Conservation (phyloP, 2,329 filamentous ascomycete species). For the Phialophora expanda region DNA sequence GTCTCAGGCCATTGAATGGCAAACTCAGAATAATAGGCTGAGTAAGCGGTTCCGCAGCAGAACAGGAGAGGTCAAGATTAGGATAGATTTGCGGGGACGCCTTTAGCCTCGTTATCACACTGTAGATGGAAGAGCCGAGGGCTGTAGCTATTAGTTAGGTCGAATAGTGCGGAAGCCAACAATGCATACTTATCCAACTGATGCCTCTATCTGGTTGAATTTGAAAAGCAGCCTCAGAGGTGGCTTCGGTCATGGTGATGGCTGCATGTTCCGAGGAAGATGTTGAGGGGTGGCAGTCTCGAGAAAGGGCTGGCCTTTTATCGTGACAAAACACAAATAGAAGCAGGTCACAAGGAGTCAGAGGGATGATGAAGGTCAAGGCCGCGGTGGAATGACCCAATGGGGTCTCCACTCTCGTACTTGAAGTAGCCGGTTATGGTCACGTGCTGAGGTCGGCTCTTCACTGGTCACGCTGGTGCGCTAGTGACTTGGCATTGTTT, state of each 20-base stretch:
- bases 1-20: constrained; percentile 81
- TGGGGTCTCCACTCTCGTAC: not conserved
- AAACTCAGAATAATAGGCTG: constrained; percentile 77
- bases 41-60: constrained; percentile 72
- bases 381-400: not conserved
- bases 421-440: not conserved
- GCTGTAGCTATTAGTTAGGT: constrained; percentile 56
- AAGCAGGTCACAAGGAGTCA: constrained; percentile 20
- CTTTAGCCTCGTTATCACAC: constrained; percentile 85
- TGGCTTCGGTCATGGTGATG: constrained; percentile 28
- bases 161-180: constrained; percentile 10
- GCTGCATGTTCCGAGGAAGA: constrained; percentile 17
- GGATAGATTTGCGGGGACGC: constrained; percentile 83
- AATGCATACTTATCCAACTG: constrained; percentile 62
- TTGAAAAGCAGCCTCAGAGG: constrained; percentile 52
- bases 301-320: not conserved
- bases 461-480: not conserved
- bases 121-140: constrained; percentile 88
- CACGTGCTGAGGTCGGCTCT: not conserved
- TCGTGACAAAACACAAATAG: constrained; percentile 16
- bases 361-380: constrained; percentile 4
- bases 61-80: constrained; percentile 81
- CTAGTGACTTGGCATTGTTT: constrained; percentile 27
- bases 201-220: constrained; percentile 70
- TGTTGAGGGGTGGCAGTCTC: not conserved